phyloP scores from a whole-genome alignment of 768 basidiomycete species.

The Auriculariales sp. region DNA sequence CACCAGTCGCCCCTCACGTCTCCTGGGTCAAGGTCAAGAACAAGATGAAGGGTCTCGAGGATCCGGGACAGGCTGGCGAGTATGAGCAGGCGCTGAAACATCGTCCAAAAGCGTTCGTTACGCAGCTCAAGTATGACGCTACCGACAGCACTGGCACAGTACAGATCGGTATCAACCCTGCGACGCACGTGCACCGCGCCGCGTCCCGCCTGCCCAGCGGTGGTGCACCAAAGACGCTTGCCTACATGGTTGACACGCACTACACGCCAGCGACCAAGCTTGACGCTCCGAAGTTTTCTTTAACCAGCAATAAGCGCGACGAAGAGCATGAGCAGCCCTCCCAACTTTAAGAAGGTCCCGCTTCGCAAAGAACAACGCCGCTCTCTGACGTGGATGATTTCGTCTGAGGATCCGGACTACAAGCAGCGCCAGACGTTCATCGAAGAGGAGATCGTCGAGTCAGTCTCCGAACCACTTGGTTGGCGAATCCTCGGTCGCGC shows the following conservation, averaged over 20 bases:
- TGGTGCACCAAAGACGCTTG: constrained; percentile 32
- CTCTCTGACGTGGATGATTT: constrained; percentile 85
- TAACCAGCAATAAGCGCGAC: constrained; percentile 66
- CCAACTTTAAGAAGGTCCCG: constrained; percentile 55
- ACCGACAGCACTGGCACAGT: constrained; percentile 52
- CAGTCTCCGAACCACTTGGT: constrained; percentile 67
- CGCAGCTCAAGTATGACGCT: constrained; percentile 53
- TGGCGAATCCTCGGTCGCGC: constrained; percentile 94
- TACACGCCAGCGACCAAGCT: constrained; percentile 51
- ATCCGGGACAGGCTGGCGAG: constrained; percentile 71
- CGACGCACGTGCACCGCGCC: constrained; percentile 78
- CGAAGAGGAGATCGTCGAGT: constrained; percentile 91
- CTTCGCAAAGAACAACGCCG: constrained; percentile 79
- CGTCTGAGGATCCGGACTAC: constrained; percentile 50
- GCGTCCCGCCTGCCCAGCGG: constrained; percentile 57
- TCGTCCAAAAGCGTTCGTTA: constrained; percentile 75
- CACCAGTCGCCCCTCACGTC: constrained; percentile 61
- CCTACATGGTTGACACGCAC: constrained; percentile 75
- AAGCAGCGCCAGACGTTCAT: constrained; percentile 44
- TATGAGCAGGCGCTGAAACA: constrained; percentile 81
- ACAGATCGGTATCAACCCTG: constrained; percentile 76
- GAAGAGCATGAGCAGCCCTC: constrained; percentile 59
- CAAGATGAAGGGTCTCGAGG: constrained; percentile 59
- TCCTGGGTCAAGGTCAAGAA: constrained; percentile 56
- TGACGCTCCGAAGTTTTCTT: constrained; percentile 45